A percentile compares a stretch with the other conserved stretches of the same genome.
phyloP scores from a whole-genome alignment of 2,329 filamentous ascomycete genomes.

The Fusarium chaquense region DNA sequence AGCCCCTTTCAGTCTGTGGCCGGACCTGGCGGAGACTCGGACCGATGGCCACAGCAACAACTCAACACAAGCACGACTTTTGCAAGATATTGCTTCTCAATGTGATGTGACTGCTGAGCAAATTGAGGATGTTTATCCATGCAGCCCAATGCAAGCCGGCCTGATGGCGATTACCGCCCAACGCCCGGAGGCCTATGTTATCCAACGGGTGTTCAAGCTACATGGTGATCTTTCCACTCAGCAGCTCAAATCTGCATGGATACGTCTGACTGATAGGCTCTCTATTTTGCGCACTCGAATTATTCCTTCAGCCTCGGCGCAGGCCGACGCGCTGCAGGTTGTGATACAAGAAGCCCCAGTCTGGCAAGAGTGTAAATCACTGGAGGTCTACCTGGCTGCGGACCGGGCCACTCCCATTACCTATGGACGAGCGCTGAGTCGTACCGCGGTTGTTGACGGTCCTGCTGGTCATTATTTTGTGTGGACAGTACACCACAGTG shows the following conservation, averaged over 20 bases:
- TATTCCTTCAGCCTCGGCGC: not conserved
- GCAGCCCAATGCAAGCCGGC: not conserved
- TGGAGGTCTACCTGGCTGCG: not conserved
- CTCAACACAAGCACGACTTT: not conserved
- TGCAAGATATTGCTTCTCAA: not conserved
- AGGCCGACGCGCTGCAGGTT: constrained; percentile 1
- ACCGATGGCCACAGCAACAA: not conserved
- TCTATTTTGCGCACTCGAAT: constrained; percentile 1
- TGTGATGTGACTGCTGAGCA: not conserved
- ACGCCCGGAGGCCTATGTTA: not conserved
- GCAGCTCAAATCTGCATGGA: not conserved
- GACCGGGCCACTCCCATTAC: constrained; percentile 1
- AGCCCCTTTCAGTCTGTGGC: not conserved
- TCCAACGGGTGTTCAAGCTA: not conserved
- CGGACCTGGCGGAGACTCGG: not conserved
- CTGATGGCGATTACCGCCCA: constrained; percentile 6
- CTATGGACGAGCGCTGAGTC: not conserved
- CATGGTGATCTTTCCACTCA: not conserved
- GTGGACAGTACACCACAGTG: constrained; percentile 4
- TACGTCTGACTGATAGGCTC: not conserved
- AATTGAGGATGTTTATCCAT: constrained; percentile 5
- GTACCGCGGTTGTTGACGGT: not conserved
- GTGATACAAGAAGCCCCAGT: not conserved
- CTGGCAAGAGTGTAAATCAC: not conserved
- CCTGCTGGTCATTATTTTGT: not conserved